A percentile compares a stretch with the other conserved stretches of the same genome.
Conservation (phyloP, 164 flowering plant genomes). For the Tetrastigma voinierianum region DNA sequence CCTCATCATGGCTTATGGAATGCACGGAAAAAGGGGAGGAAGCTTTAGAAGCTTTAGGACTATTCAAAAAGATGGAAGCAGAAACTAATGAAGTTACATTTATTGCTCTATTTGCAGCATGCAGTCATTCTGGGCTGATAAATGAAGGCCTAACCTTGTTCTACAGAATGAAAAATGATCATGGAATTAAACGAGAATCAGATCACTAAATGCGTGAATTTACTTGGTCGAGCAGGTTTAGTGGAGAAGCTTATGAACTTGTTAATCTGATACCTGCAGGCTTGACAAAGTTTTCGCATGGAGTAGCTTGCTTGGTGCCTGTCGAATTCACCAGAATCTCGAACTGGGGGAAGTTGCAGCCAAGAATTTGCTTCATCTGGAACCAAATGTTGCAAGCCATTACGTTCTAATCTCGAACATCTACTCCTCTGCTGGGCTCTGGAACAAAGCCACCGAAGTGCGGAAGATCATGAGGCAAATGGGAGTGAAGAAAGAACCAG, state of each 20-base stretch:
- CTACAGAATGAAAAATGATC: constrained; percentile 49
- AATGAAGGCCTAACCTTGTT: constrained; percentile 58
- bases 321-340: constrained; percentile 61
- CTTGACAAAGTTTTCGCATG: constrained; percentile 55
- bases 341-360: constrained; percentile 72
- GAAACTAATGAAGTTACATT: constrained; percentile 71
- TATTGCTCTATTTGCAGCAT: constrained; percentile 65
- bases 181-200: constrained; percentile 52
- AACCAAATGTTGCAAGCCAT: constrained; percentile 78
- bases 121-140: constrained; percentile 80
- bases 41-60: constrained; percentile 56
- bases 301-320: constrained; percentile 90
- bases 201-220: constrained; percentile 79
- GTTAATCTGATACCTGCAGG: constrained; percentile 48
- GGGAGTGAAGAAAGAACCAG: constrained; percentile 82
- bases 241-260: constrained; percentile 60
- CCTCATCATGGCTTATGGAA: constrained; percentile 83
- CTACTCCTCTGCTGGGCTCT: constrained; percentile 69
- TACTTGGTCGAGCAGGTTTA: constrained; percentile 82
- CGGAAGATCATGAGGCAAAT: constrained; percentile 60
- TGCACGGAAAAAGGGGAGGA: constrained; percentile 76
- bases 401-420: constrained; percentile 77
- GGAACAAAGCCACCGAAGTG: constrained; percentile 66
- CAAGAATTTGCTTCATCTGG: constrained; percentile 45
- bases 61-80: constrained; percentile 51